Evolutionary conservation across 805 yeast species (phyloP).

Genomic region (Candida ortonii): DNA sequence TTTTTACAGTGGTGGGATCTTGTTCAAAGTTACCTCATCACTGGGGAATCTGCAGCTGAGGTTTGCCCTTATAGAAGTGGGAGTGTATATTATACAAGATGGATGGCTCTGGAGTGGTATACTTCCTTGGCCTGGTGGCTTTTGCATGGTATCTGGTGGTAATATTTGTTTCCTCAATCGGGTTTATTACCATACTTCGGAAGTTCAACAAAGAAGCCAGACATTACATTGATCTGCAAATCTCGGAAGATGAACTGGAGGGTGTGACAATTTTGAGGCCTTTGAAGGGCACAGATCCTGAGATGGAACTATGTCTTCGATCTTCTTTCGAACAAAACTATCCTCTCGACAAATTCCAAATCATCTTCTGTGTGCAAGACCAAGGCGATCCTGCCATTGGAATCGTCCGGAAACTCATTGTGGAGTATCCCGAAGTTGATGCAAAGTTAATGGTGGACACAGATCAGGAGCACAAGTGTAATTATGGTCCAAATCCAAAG

Average conservation of each 20-base stretch:
- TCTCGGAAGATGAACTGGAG: slow-evolving; percentile 40
- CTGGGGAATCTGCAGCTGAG: too few relatives aligned
- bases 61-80: too few relatives aligned
- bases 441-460: slow-evolving; percentile 54
- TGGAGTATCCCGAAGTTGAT: slow-evolving; percentile 53
- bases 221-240: slow-evolving; percentile 12
- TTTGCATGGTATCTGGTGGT: slow-evolving; percentile 32
- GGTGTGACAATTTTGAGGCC: slow-evolving; percentile 82
- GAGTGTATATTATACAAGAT: too few relatives aligned
- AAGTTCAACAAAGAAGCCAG: slow-evolving; percentile 24
- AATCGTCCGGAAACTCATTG: slow-evolving; percentile 48
- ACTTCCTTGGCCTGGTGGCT: slow-evolving; percentile 15
- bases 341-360: slow-evolving; percentile 57
- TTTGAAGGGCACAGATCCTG: slow-evolving; percentile 79
- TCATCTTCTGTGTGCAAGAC: slow-evolving; percentile 73
- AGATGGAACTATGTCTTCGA: slow-evolving; percentile 62
- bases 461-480: slow-evolving; percentile 35
- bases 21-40: too few relatives aligned
- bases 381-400: slow-evolving; percentile 62
- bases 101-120: slow-evolving; percentile 1
- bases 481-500: slow-evolving; percentile 85
- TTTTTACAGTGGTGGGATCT: too few relatives aligned
- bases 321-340: slow-evolving; percentile 68
- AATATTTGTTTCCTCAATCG: slow-evolving; percentile 25
- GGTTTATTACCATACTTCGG: slow-evolving; percentile 27